These are phyloP conservation scores for Ramicandelaber brevisporus DNA, from an alignment of 192 early-diverging fungal species.

Conservation along the genomic window DNA sequence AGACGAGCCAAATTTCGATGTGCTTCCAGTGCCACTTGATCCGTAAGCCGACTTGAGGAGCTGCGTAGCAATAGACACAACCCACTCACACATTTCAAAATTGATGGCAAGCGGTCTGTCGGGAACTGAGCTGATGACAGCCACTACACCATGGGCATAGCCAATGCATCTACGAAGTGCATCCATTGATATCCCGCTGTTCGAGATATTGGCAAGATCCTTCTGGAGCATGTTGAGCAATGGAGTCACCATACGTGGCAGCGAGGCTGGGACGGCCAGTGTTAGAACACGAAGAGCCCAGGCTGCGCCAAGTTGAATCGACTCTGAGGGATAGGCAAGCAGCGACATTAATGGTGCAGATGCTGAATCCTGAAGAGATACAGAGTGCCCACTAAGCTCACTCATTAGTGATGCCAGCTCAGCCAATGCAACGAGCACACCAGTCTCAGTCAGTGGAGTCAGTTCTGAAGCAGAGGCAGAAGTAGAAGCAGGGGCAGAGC, in stretches of 20 bases:
- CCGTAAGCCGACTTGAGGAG: constrained; percentile 36
- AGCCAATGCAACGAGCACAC: constrained; percentile 44
- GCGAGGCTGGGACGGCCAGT: constrained; percentile 28
- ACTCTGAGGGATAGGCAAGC: constrained; percentile 33
- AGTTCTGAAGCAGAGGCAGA: too few relatives aligned
- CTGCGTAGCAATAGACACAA: constrained; percentile 50
- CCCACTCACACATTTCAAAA: constrained; percentile 50
- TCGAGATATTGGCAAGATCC: constrained; percentile 26
- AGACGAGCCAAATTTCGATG: too few relatives aligned
- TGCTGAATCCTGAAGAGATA: constrained; percentile 20
- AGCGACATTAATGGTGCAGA: constrained; percentile 40
- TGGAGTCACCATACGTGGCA: constrained; percentile 31
- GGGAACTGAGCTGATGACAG: constrained; percentile 39
- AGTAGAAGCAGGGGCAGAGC: too few relatives aligned
- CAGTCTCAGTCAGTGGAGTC: too few relatives aligned
- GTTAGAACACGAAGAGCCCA: constrained; percentile 45
- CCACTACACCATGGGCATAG: constrained; percentile 35
- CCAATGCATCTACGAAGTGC: constrained; percentile 25
- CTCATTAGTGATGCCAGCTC: constrained; percentile 46
- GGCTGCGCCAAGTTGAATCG: constrained; percentile 46
- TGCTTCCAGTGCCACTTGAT: too few relatives aligned
- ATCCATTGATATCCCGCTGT: constrained; percentile 14
- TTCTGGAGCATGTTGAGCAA: constrained; percentile 47
- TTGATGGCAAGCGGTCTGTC: constrained; percentile 36
- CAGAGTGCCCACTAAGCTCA: too few relatives aligned